Evolutionary conservation across 163 green algal species (phyloP).

Genomic region (Coccomyxa subellipsoidea): DNA sequence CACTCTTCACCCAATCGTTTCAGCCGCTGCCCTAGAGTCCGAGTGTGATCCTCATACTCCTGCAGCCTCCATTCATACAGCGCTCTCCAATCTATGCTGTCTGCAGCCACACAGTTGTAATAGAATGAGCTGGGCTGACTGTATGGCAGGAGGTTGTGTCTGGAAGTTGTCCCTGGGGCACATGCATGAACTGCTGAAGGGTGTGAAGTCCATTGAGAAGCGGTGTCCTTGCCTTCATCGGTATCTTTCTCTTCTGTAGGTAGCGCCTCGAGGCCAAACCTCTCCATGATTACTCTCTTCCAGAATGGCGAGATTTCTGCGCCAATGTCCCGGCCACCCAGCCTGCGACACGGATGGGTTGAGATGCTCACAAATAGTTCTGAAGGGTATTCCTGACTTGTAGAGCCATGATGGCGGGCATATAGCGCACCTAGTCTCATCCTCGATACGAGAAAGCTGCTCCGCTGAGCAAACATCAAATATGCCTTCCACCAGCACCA

Average conservation of each 20-base stretch:
- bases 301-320: neutral
- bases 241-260: neutral
- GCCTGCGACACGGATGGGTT: neutral
- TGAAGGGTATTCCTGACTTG: no score
- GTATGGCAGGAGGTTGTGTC: no score
- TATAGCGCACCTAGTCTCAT: neutral
- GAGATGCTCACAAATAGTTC: no score
- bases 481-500: neutral
- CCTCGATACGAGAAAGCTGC: neutral
- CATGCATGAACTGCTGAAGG: no score
- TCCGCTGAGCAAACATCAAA: neutral
- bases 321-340: neutral
- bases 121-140: neutral
- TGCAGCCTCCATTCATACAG: neutral
- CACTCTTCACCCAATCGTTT: neutral
- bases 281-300: neutral
- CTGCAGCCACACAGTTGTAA: neutral
- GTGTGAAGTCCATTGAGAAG: no score
- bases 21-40: neutral
- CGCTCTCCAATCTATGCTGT: neutral
- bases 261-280: neutral
- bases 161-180: no score
- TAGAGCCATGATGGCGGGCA: no score
- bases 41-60: neutral
- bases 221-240: neutral